A percentile compares a stretch with the other conserved stretches of the same genome.
These are phyloP conservation scores for Neurospora sp. DNA, from an alignment of 495 filamentous ascomycete species.

Conservation along the genomic window DNA sequence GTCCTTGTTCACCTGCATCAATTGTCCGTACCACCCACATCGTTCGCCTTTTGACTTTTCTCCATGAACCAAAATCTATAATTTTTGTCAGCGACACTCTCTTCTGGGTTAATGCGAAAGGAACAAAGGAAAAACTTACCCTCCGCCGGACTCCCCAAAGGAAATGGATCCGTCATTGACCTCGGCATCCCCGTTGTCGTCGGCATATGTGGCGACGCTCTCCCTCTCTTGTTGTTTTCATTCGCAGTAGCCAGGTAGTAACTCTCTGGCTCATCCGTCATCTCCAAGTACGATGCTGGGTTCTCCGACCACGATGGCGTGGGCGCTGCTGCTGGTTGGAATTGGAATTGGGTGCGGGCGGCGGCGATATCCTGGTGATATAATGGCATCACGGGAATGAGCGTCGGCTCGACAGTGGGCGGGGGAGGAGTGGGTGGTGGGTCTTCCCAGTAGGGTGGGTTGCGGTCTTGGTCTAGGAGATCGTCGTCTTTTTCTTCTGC, in stretches of 20 bases:
- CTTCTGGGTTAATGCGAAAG: background rate
- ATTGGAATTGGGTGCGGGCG: background rate
- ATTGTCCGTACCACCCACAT: background rate
- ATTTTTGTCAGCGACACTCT: background rate
- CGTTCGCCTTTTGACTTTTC: background rate
- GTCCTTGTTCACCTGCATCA: background rate
- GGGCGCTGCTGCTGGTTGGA: conserved; percentile 2
- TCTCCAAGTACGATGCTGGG: conserved; percentile 20
- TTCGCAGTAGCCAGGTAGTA: background rate
- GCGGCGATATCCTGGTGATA: background rate
- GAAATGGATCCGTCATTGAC: conserved; percentile 2
- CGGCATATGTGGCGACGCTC: background rate
- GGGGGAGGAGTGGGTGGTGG: conserved; percentile 1
- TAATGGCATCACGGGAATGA: background rate
- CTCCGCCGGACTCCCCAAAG: background rate
- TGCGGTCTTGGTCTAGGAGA: background rate
- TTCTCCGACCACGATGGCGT: conserved; percentile 13
- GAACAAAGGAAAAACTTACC: background rate
- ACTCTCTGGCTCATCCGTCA: conserved; percentile 15
- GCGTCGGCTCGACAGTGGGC: background rate
- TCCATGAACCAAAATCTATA: background rate
- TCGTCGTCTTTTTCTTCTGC: background rate
- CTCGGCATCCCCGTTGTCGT: background rate
- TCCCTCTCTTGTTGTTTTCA: background rate
- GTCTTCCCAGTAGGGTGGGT: conserved; percentile 4